Evolutionary conservation across 495 filamentous ascomycete species (phyloP).

Genomic region (Thermothielavioides terrestris): DNA sequence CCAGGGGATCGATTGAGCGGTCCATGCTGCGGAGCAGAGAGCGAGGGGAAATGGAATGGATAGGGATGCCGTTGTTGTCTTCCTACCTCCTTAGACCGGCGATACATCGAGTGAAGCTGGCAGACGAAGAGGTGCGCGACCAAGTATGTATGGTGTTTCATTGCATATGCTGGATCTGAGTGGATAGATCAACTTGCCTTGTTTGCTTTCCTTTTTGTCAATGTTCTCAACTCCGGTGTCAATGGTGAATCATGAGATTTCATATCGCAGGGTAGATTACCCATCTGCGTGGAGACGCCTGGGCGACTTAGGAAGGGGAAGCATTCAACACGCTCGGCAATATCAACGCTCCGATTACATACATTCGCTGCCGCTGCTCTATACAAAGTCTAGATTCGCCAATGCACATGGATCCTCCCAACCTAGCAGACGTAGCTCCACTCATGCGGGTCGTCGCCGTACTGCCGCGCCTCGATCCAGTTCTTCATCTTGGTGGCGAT

Average conservation of each 20-base stretch:
- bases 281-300: too few species aligned
- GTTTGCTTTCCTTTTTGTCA: too few species aligned
- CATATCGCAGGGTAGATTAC: too few species aligned
- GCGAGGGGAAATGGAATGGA: background rate
- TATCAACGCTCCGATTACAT: background rate
- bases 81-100: too few species aligned
- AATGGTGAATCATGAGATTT: too few species aligned
- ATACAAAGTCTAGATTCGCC: background rate
- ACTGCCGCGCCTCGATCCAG: slow-evolving; percentile 93
- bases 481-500: slow-evolving; percentile 78
- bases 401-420: background rate
- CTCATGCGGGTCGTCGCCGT: slow-evolving; percentile 80
- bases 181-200: background rate
- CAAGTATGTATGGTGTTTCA: too few species aligned
- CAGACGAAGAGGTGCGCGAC: too few species aligned
- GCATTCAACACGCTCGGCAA: background rate
- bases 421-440: slow-evolving; percentile 57
- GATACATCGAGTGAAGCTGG: too few species aligned
- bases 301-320: too few species aligned
- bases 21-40: too few species aligned
- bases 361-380: background rate
- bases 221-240: background rate
- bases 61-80: too few species aligned
- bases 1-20: too few species aligned
- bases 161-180: background rate